These are phyloP conservation scores for Lactifluus echinatus DNA, from an alignment of 768 basidiomycete genomes.

Conservation along the genomic window DNA sequence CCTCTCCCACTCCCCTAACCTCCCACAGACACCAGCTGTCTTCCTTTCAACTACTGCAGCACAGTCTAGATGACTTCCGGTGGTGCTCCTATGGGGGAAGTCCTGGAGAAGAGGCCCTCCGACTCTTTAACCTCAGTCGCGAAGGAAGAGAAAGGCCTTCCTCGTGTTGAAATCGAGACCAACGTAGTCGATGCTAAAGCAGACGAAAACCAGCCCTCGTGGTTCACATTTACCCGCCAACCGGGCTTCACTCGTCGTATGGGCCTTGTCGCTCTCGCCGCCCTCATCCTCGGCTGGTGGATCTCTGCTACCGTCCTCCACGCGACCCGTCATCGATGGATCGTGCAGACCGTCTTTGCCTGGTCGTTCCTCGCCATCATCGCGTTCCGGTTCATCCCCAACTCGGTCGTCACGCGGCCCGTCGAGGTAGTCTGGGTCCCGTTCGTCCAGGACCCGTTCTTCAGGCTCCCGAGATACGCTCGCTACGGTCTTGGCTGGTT, in stretches of 20 bases:
- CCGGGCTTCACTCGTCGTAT: constrained; percentile 24
- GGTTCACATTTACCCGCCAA: constrained; percentile 16
- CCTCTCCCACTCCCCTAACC: background rate
- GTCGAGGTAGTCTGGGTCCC: constrained; percentile 64
- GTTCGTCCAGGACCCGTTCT: constrained; percentile 58
- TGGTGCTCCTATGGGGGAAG: background rate
- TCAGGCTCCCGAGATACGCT: constrained; percentile 40
- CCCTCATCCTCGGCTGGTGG: constrained; percentile 78
- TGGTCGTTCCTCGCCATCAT: constrained; percentile 78
- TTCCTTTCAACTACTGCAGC: constrained; percentile 2
- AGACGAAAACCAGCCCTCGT: constrained; percentile 19
- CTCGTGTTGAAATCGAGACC: constrained; percentile 4
- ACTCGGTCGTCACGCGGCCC: constrained; percentile 59
- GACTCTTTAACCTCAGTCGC: constrained; percentile 20
- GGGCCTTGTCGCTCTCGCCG: constrained; percentile 43
- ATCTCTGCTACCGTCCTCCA: constrained; percentile 61
- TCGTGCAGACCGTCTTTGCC: constrained; percentile 72
- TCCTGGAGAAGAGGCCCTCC: constrained; percentile 22
- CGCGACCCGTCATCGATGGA: constrained; percentile 72
- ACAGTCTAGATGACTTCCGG: background rate
- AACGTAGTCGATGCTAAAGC: constrained; percentile 6
- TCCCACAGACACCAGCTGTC: background rate
- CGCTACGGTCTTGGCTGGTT: constrained; percentile 68
- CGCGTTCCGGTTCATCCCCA: constrained; percentile 79
- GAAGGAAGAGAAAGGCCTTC: constrained; percentile 23